A percentile compares a stretch with the other conserved stretches of the same genome.
phyloP scores from a whole-genome alignment of 2,329 filamentous ascomycete genomes.

The Claviceps humidiphila region DNA sequence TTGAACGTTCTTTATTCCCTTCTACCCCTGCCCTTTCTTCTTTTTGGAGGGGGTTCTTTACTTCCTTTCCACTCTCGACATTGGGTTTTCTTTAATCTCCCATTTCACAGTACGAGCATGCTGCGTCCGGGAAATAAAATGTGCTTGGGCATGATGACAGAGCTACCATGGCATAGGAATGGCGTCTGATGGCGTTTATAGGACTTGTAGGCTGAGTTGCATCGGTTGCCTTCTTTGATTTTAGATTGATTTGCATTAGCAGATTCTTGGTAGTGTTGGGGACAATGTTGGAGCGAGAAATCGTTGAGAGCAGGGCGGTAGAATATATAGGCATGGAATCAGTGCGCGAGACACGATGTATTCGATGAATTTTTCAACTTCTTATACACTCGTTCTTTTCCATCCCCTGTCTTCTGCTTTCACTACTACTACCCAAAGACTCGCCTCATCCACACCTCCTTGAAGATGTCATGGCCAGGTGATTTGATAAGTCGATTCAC shows the following conservation, averaged over 20 bases:
- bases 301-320: neutral
- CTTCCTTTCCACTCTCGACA: neutral
- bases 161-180: conserved; percentile 6
- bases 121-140: neutral
- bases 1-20: conserved; percentile 15
- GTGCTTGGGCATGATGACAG: neutral
- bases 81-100: neutral
- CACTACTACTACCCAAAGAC: conserved; percentile 37
- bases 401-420: neutral
- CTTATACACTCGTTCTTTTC: neutral
- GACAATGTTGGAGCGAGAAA: neutral
- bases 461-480: conserved; percentile 57
- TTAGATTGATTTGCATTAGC: neutral
- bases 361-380: neutral
- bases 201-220: neutral
- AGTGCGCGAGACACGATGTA: neutral
- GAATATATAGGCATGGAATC: neutral
- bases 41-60: neutral
- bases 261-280: neutral
- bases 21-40: neutral
- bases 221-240: neutral
- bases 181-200: conserved; percentile 7
- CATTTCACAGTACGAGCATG: neutral
- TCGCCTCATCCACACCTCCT: conserved; percentile 48
- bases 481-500: conserved; percentile 59